Evolutionary conservation across 441 rosid genomes (phyloP), one percentile per base, ranked within the genome.

Genomic region (Cnidoscolus chayamansa): DNA sequence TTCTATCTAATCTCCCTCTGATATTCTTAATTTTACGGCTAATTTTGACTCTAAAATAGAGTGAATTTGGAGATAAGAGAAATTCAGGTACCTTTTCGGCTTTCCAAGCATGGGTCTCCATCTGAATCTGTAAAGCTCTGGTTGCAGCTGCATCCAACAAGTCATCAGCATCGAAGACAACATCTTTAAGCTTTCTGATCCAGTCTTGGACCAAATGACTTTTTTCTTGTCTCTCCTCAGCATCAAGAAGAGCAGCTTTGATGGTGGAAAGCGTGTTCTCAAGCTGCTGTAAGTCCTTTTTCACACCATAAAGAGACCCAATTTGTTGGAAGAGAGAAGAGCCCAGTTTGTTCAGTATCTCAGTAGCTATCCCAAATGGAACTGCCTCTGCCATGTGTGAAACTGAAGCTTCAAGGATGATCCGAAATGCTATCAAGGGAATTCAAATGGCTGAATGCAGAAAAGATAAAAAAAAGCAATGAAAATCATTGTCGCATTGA

Each of bases 161-260:
- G 60, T 84, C 84, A 55, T 84, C 80, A 0, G 80, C 79, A 63
- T 80, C 81, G 54, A 67, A 76, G 48, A 82, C 45, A 2, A 58
- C 80, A 62, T 74, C 82, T 67, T 78, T 78, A 9, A 84, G 81
- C 68, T 70, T 60, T 1, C 32, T 20, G 0, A 76, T 67, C 81
- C 76, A 77, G 16, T 43, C 63, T 60, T 10, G 72, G 0, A 69
- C 78, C 30, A 30, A 31, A 19, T 63, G 63, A 58, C 66, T 70
- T 9, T 16, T 55, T 10, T 31, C 37, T 2, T 65, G 74, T 35
- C 60, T 57, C 58, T 64, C 77, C 31, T 83, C 82, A 12, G 78
- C 84, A 31, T 81, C 80, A 11, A 69, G 62, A 65, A 81, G 76
- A 45, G 67, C 80, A 19, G 72, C 75, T 68, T 74, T 17, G 37